Evolutionary conservation across 2,329 filamentous ascomycete species (phyloP).

Genomic region (Chrysoporthe puriensis): DNA sequence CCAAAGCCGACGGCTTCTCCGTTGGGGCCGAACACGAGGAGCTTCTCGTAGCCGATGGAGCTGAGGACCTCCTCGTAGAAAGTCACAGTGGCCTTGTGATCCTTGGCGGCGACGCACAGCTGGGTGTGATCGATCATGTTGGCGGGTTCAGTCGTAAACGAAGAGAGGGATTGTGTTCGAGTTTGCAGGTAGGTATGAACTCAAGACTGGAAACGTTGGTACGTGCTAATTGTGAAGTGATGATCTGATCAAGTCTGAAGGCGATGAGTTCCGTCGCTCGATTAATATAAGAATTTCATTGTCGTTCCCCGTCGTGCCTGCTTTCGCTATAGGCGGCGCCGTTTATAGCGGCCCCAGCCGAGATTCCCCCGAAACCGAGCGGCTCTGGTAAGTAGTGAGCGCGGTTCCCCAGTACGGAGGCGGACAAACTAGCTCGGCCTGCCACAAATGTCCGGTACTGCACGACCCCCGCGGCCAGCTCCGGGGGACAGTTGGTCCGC

Average conservation of each 20-base stretch:
- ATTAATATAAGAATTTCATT: not conserved
- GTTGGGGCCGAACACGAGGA: slow-evolving; percentile 34
- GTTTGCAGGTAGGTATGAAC: not conserved
- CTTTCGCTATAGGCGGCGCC: not conserved
- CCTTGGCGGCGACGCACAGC: slow-evolving; percentile 36
- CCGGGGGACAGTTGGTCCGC: not conserved
- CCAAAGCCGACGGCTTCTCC: slow-evolving; percentile 36
- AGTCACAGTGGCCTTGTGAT: slow-evolving; percentile 36
- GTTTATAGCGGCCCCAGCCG: not conserved
- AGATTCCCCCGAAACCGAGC: not conserved
- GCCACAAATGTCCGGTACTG: slow-evolving; percentile 1
- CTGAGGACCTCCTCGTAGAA: slow-evolving; percentile 43
- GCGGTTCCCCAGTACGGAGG: not conserved
- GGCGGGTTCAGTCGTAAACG: not conserved
- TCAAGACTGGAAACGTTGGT: not conserved
- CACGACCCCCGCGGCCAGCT: not conserved
- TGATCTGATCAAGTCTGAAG: not conserved
- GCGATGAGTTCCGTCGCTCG: not conserved
- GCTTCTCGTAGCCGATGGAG: slow-evolving; percentile 42
- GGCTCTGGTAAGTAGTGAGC: not conserved
- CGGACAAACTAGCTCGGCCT: slow-evolving; percentile 2
- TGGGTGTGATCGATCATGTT: slow-evolving; percentile 40
- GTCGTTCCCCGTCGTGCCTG: not conserved
- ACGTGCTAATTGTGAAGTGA: not conserved
- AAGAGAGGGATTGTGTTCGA: not conserved